Percentiles rank a stretch among this genome's conserved stretches.
These are phyloP conservation scores for Ophiostoma sp. DNA, from an alignment of 2,329 filamentous ascomycete species.

Conservation along the genomic window DNA sequence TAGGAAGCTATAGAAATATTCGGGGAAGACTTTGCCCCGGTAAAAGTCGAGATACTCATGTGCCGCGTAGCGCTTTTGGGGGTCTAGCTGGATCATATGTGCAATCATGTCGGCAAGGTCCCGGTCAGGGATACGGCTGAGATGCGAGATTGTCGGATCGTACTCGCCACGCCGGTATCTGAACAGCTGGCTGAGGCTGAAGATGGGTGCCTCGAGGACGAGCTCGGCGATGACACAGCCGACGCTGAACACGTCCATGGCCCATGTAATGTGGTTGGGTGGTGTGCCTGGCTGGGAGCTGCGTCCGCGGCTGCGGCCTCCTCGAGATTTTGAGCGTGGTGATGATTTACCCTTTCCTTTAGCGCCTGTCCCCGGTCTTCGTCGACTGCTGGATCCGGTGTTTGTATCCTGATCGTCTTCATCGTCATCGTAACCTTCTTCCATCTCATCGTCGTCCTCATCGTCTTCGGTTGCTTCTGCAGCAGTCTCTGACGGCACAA, in stretches of 20 bases:
- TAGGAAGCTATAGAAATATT: slow-evolving; percentile 95
- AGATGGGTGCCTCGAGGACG: slow-evolving; percentile 93
- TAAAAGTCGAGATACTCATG: slow-evolving; percentile 92
- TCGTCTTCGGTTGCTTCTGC: slow-evolving; percentile 16
- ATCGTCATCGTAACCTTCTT: slow-evolving; percentile 37
- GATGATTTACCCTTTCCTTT: neutral
- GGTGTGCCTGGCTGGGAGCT: slow-evolving; percentile 12
- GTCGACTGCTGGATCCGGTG: neutral
- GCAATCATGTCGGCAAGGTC: slow-evolving; percentile 83
- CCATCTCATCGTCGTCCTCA: slow-evolving; percentile 45
- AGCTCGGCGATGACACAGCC: slow-evolving; percentile 96
- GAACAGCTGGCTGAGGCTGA: slow-evolving; percentile 92
- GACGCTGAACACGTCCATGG: slow-evolving; percentile 97
- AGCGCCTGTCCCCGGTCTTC: neutral
- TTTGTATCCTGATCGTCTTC: slow-evolving; percentile 6
- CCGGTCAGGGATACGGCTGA: slow-evolving; percentile 80
- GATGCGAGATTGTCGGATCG: slow-evolving; percentile 72
- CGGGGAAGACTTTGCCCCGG: slow-evolving; percentile 85
- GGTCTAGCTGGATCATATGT: slow-evolving; percentile 94
- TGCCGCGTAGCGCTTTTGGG: slow-evolving; percentile 84
- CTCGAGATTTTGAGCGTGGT: neutral
- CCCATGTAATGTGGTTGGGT: slow-evolving; percentile 58
- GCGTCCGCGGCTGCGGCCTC: neutral
- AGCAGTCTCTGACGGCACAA: slow-evolving; percentile 65
- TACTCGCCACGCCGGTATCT: slow-evolving; percentile 91